Evolutionary conservation across 768 basidiomycete species (phyloP), one percentile per base, ranked within the genome.

Genomic region (Daedaleopsis sinensis): DNA sequence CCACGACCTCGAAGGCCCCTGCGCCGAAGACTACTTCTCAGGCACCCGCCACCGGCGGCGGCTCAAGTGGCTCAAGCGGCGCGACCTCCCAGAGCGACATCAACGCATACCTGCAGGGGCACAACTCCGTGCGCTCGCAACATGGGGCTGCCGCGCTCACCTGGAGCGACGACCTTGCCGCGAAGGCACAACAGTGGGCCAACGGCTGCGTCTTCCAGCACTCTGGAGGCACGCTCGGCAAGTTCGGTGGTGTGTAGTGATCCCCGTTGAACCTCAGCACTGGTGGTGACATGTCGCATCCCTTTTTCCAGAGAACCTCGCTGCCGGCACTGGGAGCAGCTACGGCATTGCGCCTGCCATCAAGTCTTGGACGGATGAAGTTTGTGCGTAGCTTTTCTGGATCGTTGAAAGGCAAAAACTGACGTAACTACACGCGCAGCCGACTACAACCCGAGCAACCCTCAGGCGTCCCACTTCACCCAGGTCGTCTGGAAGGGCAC

Each of bases 101-200:
- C 23, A 67, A 80, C 39, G 71, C 77, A 5, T 89, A 86, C 67
- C 78, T 93, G 43, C 60, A 71, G 9, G 80, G 75, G 11, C 90
- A 92, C 76, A 93, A 93, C 76, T 69, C 74, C 0, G 69, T 86
- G 65, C 82, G 91, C 27, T 78, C 82, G 2, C 71, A 81, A 57
- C 88, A 91, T 68, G 89, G 88, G 44, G 93, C 91, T 19, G 50
- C 71, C 0, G 61, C 81, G 9, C 74, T 94, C 49, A 82, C 82
- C 0, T 94, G 91, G 90, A 86, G 77, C 71, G 75, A 84, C 56
- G 71, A 74, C 3, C 71, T 89, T 43, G 87, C 89, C 0, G 68
- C 71, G n/a, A 83, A 82, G 60, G 93, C 92, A 7, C 83, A 87
- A 68, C 70, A 80, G 57, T 91, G 89, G 87, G 89, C 90, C 4